Evolutionary conservation across 1,139 yeast genomes (phyloP), one percentile per base, ranked within the genome.

Genomic region (Protomyces inouyei): DNA sequence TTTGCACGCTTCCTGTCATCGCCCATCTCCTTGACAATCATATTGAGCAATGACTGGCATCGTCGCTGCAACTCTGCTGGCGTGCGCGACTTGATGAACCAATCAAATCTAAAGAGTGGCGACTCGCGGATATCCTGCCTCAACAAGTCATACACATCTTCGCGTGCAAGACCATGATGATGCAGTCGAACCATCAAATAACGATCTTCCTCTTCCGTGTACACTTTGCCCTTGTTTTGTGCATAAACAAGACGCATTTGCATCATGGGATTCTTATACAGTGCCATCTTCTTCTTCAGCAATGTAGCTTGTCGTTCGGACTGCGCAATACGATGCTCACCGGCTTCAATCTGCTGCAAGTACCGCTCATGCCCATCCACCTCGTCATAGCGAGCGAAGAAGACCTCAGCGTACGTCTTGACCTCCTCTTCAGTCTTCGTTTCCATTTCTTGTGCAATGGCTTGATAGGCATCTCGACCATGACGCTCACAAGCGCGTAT

Each of bases 321-420:
- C 72, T 83, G 87, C 55, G 84, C 85, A 21, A 84, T 76, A 72
- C 88, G 88, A 77, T 85, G 88, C 73, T 92, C 97, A 68, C 97
- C 96, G 48, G 87, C 80, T 72, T 91, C 96, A 65, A 93, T 90
- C 72, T 89, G 95, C n/a, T 85, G 75, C 61, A 91, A 74, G 73
- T 91, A 90, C 72, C 90, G 87, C 67, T 91, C 97, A 74, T 86
- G 82, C 0, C 97, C 97, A 36, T 88, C 95, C 57, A 93, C 84
- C 70, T 84, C 86, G 23, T 78, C 77, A 73, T 84, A 87, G 35
- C 88, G 79, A 55, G 79, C 75, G 96, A 97, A 92, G 72, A 93
- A 93, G 2, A 80, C 86, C 52, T 80, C 78, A 66, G 87, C 79
- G 73, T 93, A 93, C 56, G 78, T 75, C 68, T 81, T 80, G 1